Evolutionary conservation across 1,284 basidiomycete genomes (phyloP).

Genomic region (Mycosarcoma mackinlayi): DNA sequence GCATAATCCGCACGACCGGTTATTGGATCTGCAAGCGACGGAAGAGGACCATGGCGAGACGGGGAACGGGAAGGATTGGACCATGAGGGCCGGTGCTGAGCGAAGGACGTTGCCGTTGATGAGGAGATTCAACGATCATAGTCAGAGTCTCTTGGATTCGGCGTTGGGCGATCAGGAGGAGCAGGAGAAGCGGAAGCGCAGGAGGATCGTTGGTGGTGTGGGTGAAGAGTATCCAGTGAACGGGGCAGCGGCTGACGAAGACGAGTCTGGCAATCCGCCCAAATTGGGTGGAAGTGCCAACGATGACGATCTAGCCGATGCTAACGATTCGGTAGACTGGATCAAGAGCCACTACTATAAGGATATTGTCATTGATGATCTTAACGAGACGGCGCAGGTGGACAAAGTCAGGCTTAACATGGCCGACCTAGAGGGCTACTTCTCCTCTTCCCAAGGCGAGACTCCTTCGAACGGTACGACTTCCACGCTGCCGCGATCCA

Average conservation of each 20-base stretch:
- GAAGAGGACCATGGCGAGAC: slow-evolving; percentile 92
- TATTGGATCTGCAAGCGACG: slow-evolving; percentile 88
- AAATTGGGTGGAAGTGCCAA: slow-evolving; percentile 15
- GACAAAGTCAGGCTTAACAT: slow-evolving; percentile 84
- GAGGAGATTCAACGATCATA: slow-evolving; percentile 97
- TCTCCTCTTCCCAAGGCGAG: slow-evolving; percentile 7
- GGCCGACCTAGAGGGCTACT: slow-evolving; percentile 59
- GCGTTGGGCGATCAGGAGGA: slow-evolving; percentile 64
- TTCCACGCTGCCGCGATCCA: too few species aligned
- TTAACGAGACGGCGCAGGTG: slow-evolving; percentile 77
- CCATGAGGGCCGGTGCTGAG: slow-evolving; percentile 94
- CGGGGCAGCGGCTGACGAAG: slow-evolving; percentile 7
- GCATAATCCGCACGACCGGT: slow-evolving; percentile 78
- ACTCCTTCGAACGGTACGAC: not conserved
- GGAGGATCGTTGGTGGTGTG: slow-evolving; percentile 59
- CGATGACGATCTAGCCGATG: slow-evolving; percentile 19
- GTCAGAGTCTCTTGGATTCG: slow-evolving; percentile 81
- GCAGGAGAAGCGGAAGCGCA: slow-evolving; percentile 30
- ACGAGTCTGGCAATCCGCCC: slow-evolving; percentile 22
- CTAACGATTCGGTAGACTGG: slow-evolving; percentile 33
- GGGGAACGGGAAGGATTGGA: slow-evolving; percentile 86
- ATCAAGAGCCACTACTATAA: slow-evolving; percentile 71
- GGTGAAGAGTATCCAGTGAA: slow-evolving; percentile 57
- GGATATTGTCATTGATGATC: slow-evolving; percentile 86
- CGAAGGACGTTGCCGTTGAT: slow-evolving; percentile 88